Conservation (phyloP, 2,329 filamentous ascomycete genomes). For the Penicillium sp. region DNA sequence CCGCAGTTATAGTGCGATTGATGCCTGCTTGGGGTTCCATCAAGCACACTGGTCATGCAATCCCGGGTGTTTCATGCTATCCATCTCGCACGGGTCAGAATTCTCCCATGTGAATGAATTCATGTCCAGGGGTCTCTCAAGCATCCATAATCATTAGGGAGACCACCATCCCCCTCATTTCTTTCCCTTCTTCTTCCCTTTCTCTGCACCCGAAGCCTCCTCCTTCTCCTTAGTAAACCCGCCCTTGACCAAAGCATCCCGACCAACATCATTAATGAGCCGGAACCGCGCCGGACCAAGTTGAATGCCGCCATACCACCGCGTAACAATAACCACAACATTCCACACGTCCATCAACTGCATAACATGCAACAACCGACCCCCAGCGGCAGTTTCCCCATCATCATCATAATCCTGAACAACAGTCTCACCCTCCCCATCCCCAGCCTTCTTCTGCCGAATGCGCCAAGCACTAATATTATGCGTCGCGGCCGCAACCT, state of each 20-base stretch:
- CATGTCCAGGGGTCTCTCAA: background rate
- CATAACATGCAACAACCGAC: conserved; percentile 81
- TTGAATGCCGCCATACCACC: conserved; percentile 93
- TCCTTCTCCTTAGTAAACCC: conserved; percentile 61
- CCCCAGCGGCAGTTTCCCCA: conserved; percentile 88
- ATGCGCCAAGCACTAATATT: conserved; percentile 97
- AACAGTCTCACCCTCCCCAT: conserved; percentile 48
- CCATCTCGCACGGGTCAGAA: background rate
- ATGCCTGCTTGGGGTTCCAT: conserved; percentile 6
- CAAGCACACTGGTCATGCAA: background rate
- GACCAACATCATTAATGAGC: conserved; percentile 80
- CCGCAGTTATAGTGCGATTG: background rate
- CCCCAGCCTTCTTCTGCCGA: conserved; percentile 39
- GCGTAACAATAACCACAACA: conserved; percentile 84
- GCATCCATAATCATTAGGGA: background rate
- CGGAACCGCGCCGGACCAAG: conserved; percentile 87
- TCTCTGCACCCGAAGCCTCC: conserved; percentile 42
- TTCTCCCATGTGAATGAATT: background rate
- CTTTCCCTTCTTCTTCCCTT: conserved; percentile 54
- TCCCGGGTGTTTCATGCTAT: background rate
- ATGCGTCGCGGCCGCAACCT: conserved; percentile 81
- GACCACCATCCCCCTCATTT: conserved; percentile 26
- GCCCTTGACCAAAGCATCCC: conserved; percentile 78
- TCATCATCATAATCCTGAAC: conserved; percentile 96
- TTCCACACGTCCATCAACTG: conserved; percentile 94